Base-by-base conservation (phyloP, 257 asterid species). In the Ajuga chamaepitys region DNA sequence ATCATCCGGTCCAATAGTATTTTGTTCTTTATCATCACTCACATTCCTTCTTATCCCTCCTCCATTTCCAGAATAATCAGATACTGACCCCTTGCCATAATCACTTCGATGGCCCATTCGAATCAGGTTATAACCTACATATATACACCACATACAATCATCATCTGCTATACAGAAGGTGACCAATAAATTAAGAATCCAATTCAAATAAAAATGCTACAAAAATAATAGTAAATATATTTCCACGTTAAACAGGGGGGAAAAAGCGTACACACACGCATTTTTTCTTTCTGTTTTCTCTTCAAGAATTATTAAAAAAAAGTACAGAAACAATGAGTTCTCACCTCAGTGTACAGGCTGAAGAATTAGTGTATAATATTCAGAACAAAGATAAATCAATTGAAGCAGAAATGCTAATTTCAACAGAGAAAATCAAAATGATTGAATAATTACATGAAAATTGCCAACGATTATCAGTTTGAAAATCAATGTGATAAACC, bases 61-160 rank as follows among this genome's bases (percentile, higher is more conserved):
- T 62, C 63, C 98, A 57, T 68, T 74, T 32, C 79, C 82, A 17
- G 88, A 44, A 54, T 72, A 67, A 61, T 88, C 94, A 34, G 95
- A 66, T 20, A 58, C 71, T 4, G 83, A 60, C 73, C 84, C 82
- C 65, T 79, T 86, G 32, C 82, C 88, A n/a, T 73, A 80, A 70
- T 86, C 85, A 55, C 83, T 82, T 78, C 80, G 78, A 81, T 85
- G 92, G 46, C 84, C 80, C 98, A 91, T 91, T 64, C 46, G 53
- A 47, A 69, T 3, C 32, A 24, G 42, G 10, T 18, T 37, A 52
- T 11, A 35, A 37, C 40, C 47, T 25, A 41, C 69, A 58, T 64
- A 72, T 38, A 67, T 41, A 58, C 45, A 73, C 55, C 18, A 58
- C 21, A 45, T 8, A 26, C 28, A 67, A 44, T 62, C 55, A 44